Conservation (phyloP, 208 protist genomes). For the Trypanosoma platydactyli region DNA sequence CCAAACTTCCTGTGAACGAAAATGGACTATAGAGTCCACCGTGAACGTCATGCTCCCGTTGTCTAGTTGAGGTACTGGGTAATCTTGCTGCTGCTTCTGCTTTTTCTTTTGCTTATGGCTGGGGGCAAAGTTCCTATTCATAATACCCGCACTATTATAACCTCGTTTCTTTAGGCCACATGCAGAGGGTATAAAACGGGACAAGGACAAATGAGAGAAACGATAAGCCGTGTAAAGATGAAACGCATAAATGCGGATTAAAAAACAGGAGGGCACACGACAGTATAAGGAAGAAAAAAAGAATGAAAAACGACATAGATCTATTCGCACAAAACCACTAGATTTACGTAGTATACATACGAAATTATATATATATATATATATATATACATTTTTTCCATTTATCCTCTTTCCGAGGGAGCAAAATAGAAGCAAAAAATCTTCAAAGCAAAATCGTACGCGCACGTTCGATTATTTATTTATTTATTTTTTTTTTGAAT, state of each 20-base stretch:
- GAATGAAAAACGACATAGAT: not conserved
- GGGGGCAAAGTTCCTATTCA: not conserved
- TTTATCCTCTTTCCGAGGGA: not conserved
- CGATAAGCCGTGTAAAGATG: not conserved
- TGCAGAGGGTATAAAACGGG: not conserved
- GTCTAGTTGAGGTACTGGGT: not conserved
- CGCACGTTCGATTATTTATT: not conserved
- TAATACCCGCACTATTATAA: too few relatives aligned
- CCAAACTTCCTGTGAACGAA: conserved; percentile 27
- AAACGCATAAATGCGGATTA: not conserved
- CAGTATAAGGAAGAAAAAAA: conserved; percentile 5
- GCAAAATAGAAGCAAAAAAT: not conserved
- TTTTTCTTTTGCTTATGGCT: not conserved
- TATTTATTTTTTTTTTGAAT: conserved; percentile 1
- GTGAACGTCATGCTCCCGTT: not conserved
- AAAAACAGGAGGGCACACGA: not conserved
- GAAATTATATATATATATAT: conserved; percentile 16
- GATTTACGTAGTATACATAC: not conserved
- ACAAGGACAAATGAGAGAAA: not conserved
- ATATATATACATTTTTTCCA: too few relatives aligned
- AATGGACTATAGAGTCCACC: conserved; percentile 1
- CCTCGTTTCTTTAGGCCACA: too few relatives aligned
- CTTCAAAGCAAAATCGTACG: not conserved
- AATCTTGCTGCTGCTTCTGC: not conserved
- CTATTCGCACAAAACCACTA: not conserved